Percentiles rank a stretch among this genome's conserved stretches.
Conservation (phyloP, 2,329 filamentous ascomycete genomes). For the Xenosphaeropsis pyriputrescens region DNA sequence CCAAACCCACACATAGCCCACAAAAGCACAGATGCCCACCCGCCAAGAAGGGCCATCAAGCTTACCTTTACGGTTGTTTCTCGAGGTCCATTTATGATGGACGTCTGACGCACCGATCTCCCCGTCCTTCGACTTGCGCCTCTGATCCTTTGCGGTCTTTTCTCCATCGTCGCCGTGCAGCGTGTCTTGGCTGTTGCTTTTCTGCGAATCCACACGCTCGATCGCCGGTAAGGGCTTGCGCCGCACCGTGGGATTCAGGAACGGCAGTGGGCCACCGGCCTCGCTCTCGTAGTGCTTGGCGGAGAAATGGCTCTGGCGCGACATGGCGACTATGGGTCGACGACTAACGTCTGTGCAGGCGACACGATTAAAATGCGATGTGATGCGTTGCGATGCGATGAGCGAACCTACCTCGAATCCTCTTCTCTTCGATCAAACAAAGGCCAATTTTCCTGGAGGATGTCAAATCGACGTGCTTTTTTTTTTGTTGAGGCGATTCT, state of each 20-base stretch:
- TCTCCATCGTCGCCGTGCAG: background rate
- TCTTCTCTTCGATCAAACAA: too few relatives aligned
- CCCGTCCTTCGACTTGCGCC: slow-evolving; percentile 1
- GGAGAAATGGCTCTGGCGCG: background rate
- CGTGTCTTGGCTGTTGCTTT: background rate
- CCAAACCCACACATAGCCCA: too few relatives aligned
- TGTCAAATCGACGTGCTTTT: too few relatives aligned
- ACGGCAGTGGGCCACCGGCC: slow-evolving; percentile 24
- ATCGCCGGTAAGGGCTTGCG: slow-evolving; percentile 2
- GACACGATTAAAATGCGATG: too few relatives aligned
- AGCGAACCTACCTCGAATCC: too few relatives aligned
- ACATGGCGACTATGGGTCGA: background rate
- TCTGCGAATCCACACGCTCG: too few relatives aligned
- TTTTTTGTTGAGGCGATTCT: too few relatives aligned
- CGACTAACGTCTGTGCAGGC: too few relatives aligned
- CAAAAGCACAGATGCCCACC: background rate
- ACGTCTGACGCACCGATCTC: slow-evolving; percentile 12
- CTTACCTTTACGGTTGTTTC: slow-evolving; percentile 29
- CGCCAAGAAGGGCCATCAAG: background rate
- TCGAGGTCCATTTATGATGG: slow-evolving; percentile 24
- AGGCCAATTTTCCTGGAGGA: too few relatives aligned
- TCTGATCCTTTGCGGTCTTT: too few relatives aligned
- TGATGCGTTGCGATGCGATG: too few relatives aligned
- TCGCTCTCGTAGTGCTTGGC: slow-evolving; percentile 1
- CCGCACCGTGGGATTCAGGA: slow-evolving; percentile 31